These are phyloP conservation scores for Austroboletus festivus DNA, from an alignment of 768 basidiomycete species.

Conservation along the genomic window DNA sequence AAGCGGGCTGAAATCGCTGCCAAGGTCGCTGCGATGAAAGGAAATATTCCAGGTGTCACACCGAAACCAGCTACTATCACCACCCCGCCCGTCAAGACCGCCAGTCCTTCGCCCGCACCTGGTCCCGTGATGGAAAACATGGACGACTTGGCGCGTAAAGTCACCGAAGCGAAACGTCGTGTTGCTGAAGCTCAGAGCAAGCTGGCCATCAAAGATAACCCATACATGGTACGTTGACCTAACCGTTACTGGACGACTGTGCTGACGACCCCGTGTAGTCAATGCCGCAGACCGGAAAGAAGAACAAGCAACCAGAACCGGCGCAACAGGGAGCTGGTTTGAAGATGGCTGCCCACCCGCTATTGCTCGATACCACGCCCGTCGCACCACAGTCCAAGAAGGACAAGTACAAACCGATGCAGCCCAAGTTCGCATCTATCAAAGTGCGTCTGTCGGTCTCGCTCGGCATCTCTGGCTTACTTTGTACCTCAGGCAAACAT, in stretches of 20 bases:
- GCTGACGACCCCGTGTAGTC: constrained; percentile 36
- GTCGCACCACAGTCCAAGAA: constrained; percentile 70
- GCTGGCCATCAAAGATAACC: constrained; percentile 74
- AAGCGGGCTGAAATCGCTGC: constrained; percentile 84
- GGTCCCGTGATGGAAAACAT: constrained; percentile 41
- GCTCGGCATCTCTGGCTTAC: background rate
- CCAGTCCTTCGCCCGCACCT: constrained; percentile 39
- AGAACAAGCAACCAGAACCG: constrained; percentile 55
- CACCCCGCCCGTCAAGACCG: constrained; percentile 17
- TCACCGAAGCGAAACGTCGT: constrained; percentile 83
- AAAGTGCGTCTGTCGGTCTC: constrained; percentile 48
- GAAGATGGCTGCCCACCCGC: constrained; percentile 88
- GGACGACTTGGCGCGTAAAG: constrained; percentile 65
- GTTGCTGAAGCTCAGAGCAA: constrained; percentile 82
- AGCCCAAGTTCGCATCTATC: constrained; percentile 96
- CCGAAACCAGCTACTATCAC: constrained; percentile 27
- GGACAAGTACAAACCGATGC: constrained; percentile 96
- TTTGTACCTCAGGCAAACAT: constrained; percentile 58
- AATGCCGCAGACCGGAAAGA: constrained; percentile 51
- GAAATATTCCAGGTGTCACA: constrained; percentile 30
- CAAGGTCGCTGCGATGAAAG: constrained; percentile 76
- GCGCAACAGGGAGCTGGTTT: constrained; percentile 78
- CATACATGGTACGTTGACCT: constrained; percentile 69
- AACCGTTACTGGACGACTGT: background rate
- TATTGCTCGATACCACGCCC: constrained; percentile 64